Conservation (phyloP, 2,329 filamentous ascomycete species). For the Ampelomyces quisqualis region DNA sequence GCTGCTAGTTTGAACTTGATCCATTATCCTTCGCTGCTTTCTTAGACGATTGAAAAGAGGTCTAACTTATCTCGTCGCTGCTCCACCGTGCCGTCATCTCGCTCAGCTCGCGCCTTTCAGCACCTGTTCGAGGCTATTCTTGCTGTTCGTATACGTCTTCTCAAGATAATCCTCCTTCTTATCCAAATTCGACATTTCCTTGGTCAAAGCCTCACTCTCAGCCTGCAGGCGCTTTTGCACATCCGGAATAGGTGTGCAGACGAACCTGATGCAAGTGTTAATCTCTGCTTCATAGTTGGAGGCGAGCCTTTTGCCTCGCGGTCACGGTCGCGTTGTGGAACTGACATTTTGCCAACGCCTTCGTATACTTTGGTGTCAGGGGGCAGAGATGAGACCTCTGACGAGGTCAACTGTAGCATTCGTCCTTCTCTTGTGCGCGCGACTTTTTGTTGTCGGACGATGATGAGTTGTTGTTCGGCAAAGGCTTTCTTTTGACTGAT, state of each 20-base stretch:
- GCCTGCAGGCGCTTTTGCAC: conserved; percentile 74
- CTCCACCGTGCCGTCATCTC: no score
- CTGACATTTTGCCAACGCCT: conserved; percentile 92
- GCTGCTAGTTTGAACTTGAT: no score
- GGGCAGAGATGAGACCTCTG: conserved; percentile 76
- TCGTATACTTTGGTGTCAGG: conserved; percentile 82
- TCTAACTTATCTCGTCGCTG: not conserved
- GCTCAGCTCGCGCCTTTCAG: conserved; percentile 53
- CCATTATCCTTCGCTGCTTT: no score
- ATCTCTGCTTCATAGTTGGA: not conserved
- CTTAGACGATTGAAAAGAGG: no score
- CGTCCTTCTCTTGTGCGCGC: conserved; percentile 86
- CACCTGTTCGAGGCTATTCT: conserved; percentile 86
- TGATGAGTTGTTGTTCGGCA: conserved; percentile 87
- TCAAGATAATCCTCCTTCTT: conserved; percentile 93
- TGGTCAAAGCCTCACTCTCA: conserved; percentile 73
- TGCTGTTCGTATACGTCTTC: conserved; percentile 92
- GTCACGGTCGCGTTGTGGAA: conserved; percentile 1
- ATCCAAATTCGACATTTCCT: conserved; percentile 75
- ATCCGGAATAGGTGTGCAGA: conserved; percentile 69
- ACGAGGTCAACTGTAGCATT: conserved; percentile 81
- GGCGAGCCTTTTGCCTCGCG: no score
- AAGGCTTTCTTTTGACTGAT: conserved; percentile 87
- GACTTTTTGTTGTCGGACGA: conserved; percentile 80
- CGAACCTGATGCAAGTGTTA: conserved; percentile 66